A percentile compares a stretch with the other conserved stretches of the same genome.
Conservation (phyloP, 1,284 basidiomycete species). For the Rhodotorula sp. region DNA sequence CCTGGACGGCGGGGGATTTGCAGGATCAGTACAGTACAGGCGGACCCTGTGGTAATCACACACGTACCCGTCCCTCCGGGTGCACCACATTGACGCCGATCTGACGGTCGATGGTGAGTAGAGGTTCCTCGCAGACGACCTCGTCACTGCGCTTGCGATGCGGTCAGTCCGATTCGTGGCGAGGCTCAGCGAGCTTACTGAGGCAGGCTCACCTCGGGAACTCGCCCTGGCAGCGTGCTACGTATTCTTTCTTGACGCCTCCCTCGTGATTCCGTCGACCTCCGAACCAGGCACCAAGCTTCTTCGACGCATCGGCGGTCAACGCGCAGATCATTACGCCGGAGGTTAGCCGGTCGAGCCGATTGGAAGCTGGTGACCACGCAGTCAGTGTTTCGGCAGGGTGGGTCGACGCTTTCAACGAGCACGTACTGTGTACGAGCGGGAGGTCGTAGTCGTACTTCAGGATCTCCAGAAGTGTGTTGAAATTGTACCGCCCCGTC, state of each 20-base stretch:
- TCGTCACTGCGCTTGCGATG: conserved; percentile 60
- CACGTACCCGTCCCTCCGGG: conserved; percentile 79
- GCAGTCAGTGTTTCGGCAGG: neutral
- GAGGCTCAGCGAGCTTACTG: neutral
- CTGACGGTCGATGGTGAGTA: conserved; percentile 81
- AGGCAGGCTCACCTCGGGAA: conserved; percentile 71
- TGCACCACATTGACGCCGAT: conserved; percentile 60
- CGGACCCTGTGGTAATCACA: neutral
- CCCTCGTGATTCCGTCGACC: conserved; percentile 58
- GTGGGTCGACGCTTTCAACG: no score
- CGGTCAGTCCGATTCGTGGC: neutral
- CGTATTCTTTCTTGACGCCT: conserved; percentile 82
- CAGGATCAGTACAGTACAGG: neutral
- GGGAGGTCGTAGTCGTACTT: conserved; percentile 72
- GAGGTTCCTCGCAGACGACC: conserved; percentile 76
- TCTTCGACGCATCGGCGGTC: conserved; percentile 66
- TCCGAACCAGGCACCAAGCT: conserved; percentile 74
- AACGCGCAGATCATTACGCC: conserved; percentile 94
- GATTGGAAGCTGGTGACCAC: conserved; percentile 72
- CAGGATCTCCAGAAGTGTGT: conserved; percentile 1
- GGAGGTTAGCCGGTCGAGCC: conserved; percentile 90
- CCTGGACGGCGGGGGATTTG: conserved; percentile 54
- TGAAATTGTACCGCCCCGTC: conserved; percentile 70
- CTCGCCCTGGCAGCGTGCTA: conserved; percentile 76
- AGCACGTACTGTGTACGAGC: conserved; percentile 81